Evolutionary conservation across 306 rosid species (phyloP).

Genomic region (Cyamopsis tetragonoloba): DNA sequence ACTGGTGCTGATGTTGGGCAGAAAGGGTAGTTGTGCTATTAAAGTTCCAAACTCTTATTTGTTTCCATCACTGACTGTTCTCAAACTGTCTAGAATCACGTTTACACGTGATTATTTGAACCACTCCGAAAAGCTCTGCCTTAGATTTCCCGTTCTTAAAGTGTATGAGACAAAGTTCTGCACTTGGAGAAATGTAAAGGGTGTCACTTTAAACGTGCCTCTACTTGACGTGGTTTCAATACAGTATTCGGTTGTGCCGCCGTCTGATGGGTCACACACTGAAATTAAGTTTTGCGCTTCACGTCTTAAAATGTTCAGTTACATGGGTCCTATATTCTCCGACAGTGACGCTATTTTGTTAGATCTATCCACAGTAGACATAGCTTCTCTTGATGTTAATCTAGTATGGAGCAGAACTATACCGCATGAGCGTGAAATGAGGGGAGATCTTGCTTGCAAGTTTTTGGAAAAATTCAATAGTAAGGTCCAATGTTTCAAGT

Average conservation of each 20-base stretch:
- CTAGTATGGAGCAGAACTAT: too few species aligned
- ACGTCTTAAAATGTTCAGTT: neutral
- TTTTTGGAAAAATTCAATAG: neutral
- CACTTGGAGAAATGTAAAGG: neutral
- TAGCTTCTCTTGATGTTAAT: too few species aligned
- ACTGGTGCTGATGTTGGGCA: neutral
- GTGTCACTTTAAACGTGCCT: slow-evolving; percentile 16
- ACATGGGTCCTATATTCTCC: neutral
- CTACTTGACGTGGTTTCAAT: neutral
- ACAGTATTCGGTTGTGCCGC: too few species aligned
- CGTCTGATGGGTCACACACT: neutral
- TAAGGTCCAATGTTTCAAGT: neutral
- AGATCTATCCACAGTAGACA: neutral
- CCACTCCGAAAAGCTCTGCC: neutral
- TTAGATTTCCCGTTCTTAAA: neutral
- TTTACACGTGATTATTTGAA: neutral
- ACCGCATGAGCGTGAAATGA: too few species aligned
- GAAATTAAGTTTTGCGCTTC: neutral
- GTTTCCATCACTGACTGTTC: neutral
- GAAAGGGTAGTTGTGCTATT: too few species aligned
- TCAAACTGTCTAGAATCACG: neutral
- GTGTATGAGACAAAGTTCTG: neutral
- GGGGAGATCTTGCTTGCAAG: too few species aligned
- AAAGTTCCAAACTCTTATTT: neutral
- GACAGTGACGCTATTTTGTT: neutral